Conservation (phyloP, 768 basidiomycete species). For the Suillus placidus region DNA sequence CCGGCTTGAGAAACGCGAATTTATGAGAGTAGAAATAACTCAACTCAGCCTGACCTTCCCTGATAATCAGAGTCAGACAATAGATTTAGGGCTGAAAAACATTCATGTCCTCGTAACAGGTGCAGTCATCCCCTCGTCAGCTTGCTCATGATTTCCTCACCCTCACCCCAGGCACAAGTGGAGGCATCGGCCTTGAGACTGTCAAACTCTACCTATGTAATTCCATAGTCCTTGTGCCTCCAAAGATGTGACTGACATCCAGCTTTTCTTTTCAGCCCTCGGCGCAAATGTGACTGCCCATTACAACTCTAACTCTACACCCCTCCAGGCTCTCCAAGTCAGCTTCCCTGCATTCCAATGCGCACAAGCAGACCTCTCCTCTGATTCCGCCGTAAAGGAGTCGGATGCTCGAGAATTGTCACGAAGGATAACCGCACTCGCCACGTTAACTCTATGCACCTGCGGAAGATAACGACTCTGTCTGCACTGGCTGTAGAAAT, state of each 20-base stretch:
- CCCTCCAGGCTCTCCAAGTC: slow-evolving; percentile 48
- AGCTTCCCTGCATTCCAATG: too few species aligned
- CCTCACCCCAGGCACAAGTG: slow-evolving; percentile 60
- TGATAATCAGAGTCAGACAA: slow-evolving; percentile 16
- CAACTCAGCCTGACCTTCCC: neutral
- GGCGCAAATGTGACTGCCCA: slow-evolving; percentile 74
- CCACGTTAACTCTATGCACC: too few species aligned
- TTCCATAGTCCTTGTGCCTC: slow-evolving; percentile 16
- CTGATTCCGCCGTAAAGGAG: slow-evolving; percentile 57
- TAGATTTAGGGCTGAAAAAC: slow-evolving; percentile 61
- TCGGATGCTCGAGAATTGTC: too few species aligned
- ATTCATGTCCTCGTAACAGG: slow-evolving; percentile 77
- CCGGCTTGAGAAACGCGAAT: neutral
- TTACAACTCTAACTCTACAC: slow-evolving; percentile 55
- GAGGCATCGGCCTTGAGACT: slow-evolving; percentile 73
- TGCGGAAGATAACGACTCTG: too few species aligned
- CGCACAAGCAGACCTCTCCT: slow-evolving; percentile 58
- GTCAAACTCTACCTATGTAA: slow-evolving; percentile 58
- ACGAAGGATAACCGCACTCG: too few species aligned
- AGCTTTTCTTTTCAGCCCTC: slow-evolving; percentile 48
- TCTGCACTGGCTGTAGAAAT: too few species aligned
- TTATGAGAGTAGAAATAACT: neutral
- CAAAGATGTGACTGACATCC: neutral
- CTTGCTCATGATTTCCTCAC: too few species aligned
- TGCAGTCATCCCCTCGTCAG: slow-evolving; percentile 21